phyloP scores from a whole-genome alignment of 108 stramenopile genomes.

The Cylindrotheca closterium region DNA sequence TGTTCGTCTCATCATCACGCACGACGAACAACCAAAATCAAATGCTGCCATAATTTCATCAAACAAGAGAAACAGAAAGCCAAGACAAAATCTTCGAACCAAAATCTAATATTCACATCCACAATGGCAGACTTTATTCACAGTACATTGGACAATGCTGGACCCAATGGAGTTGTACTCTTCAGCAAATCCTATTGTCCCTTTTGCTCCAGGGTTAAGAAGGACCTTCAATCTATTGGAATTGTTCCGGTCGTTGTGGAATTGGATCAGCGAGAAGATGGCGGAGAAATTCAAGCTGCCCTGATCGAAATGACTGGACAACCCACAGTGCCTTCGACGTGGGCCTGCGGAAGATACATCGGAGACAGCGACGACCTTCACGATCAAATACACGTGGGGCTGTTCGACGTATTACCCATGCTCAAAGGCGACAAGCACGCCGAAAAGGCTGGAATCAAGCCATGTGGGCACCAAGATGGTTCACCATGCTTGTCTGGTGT shows the following conservation, averaged over 20 bases:
- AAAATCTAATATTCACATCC: too few species aligned
- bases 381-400: constrained; percentile 32
- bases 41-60: too few species aligned
- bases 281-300: constrained; percentile 46
- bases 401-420: too few species aligned
- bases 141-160: background rate
- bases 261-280: constrained; percentile 65
- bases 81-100: too few species aligned
- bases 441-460: too few species aligned
- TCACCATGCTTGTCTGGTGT: too few species aligned
- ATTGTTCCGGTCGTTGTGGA: constrained; percentile 47
- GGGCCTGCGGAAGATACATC: constrained; percentile 63
- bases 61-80: too few species aligned
- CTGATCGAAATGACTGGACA: constrained; percentile 49
- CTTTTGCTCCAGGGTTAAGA: constrained; percentile 27
- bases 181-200: constrained; percentile 66
- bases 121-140: background rate
- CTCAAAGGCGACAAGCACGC: too few species aligned
- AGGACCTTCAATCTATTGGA: constrained; percentile 45
- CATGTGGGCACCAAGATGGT: too few species aligned
- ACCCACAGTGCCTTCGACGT: constrained; percentile 66
- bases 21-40: too few species aligned
- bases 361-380: constrained; percentile 71
- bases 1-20: too few species aligned
- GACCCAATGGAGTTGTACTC: constrained; percentile 30